Conservation (phyloP, 208 protist species). For the Crithidia sp. region DNA sequence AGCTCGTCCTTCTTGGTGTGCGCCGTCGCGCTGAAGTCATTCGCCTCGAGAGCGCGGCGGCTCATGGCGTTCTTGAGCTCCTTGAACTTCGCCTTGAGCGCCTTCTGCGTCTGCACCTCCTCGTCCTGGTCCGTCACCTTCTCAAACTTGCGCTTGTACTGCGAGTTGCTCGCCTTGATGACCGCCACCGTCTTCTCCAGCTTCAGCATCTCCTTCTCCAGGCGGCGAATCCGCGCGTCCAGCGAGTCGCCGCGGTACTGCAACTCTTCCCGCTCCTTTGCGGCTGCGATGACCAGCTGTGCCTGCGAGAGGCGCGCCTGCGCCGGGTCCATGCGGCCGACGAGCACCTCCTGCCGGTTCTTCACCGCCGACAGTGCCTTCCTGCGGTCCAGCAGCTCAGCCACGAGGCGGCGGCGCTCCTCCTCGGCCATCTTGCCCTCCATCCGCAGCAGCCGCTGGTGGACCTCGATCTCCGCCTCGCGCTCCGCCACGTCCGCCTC, state of each 20-base stretch:
- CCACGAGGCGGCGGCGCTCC: slow-evolving; percentile 65
- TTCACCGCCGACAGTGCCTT: slow-evolving; percentile 58
- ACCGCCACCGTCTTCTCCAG: slow-evolving; percentile 83
- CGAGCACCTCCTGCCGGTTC: slow-evolving; percentile 78
- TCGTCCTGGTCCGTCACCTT: slow-evolving; percentile 61
- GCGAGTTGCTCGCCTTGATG: slow-evolving; percentile 77
- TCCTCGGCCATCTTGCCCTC: slow-evolving; percentile 88
- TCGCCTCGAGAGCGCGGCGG: slow-evolving; percentile 63
- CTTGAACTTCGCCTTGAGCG: slow-evolving; percentile 66
- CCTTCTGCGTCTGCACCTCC: slow-evolving; percentile 51
- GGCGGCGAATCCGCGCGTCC: slow-evolving; percentile 73
- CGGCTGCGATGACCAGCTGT: slow-evolving; percentile 82
- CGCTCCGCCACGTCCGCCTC: slow-evolving; percentile 66
- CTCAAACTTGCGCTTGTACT: slow-evolving; percentile 82
- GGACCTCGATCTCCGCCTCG: slow-evolving; percentile 82
- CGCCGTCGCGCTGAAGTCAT: slow-evolving; percentile 62
- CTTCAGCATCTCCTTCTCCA: slow-evolving; percentile 80
- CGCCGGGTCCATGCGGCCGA: slow-evolving; percentile 75
- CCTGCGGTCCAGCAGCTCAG: slow-evolving; percentile 78
- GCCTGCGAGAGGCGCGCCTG: slow-evolving; percentile 75
- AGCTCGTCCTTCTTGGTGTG: slow-evolving; percentile 58
- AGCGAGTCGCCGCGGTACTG: slow-evolving; percentile 84
- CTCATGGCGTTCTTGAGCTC: slow-evolving; percentile 74
- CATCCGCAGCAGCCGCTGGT: slow-evolving; percentile 80
- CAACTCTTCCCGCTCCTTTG: slow-evolving; percentile 87